These are phyloP conservation scores for Zygosaccharomyces kombuchaensis DNA, from an alignment of 805 yeast genomes.

Conservation along the genomic window DNA sequence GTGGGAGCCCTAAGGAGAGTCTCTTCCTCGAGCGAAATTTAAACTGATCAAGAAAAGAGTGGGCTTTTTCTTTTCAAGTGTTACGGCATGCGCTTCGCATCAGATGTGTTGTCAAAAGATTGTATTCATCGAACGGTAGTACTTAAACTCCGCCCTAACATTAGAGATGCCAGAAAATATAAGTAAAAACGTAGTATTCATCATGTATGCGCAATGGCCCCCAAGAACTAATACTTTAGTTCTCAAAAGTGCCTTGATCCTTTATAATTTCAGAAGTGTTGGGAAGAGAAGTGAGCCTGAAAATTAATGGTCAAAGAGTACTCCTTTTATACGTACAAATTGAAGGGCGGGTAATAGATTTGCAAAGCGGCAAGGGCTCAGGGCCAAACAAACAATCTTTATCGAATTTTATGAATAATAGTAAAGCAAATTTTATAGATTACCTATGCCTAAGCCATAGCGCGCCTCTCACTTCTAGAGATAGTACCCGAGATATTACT, in stretches of 20 bases:
- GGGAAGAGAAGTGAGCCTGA: no score
- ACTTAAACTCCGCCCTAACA: conserved; percentile 58
- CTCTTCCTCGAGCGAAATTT: neutral
- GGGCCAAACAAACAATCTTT: neutral
- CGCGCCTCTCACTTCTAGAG: conserved; percentile 1
- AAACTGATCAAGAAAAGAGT: no score
- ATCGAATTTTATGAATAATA: neutral
- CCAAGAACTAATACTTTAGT: conserved; percentile 13
- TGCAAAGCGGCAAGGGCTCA: neutral
- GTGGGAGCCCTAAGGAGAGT: conserved; percentile 46
- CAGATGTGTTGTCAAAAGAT: conserved; percentile 63
- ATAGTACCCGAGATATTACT: conserved; percentile 4
- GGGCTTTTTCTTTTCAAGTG: neutral
- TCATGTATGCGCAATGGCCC: conserved; percentile 17
- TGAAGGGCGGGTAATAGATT: conserved; percentile 1
- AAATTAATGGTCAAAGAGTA: neutral
- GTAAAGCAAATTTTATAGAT: neutral
- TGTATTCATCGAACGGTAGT: conserved; percentile 73
- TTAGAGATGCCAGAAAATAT: conserved; percentile 93
- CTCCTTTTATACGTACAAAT: neutral
- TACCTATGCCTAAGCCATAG: neutral
- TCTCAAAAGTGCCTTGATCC: conserved; percentile 1
- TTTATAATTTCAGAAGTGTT: no score
- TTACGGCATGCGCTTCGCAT: conserved; percentile 23
- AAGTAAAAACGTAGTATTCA: conserved; percentile 21